Percentiles rank a stretch among this genome's conserved stretches.
Evolutionary conservation across 1,139 yeast species (phyloP).

Genomic region (Pichia sp.): DNA sequence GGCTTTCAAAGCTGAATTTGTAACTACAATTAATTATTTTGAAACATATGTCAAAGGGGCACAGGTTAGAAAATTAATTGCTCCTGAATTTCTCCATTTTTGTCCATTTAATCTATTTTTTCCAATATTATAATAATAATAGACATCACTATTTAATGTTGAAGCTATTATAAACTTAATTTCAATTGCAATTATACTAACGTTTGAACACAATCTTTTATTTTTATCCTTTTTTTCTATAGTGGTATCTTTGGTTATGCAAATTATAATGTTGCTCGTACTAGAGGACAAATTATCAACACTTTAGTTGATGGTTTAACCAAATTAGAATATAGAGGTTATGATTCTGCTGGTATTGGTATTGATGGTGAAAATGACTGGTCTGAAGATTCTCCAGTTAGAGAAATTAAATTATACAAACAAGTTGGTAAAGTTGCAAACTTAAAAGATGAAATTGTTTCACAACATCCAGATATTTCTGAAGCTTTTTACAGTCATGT

Average conservation of each 20-base stretch:
- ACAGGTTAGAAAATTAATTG: no score
- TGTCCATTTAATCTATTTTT: no score
- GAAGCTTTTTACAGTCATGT: slow-evolving; percentile 76
- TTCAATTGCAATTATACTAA: neutral
- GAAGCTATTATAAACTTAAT: no score
- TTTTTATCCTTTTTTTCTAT: neutral
- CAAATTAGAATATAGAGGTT: slow-evolving; percentile 94
- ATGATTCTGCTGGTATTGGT: slow-evolving; percentile 95
- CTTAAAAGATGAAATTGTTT: slow-evolving; percentile 62
- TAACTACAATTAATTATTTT: no score
- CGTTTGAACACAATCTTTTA: neutral
- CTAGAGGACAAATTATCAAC: slow-evolving; percentile 88
- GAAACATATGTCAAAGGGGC: no score
- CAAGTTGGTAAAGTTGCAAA: slow-evolving; percentile 89
- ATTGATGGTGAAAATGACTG: slow-evolving; percentile 76
- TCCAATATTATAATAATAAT: no score
- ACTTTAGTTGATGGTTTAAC: slow-evolving; percentile 87
- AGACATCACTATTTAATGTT: no score
- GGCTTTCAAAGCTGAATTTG: no score
- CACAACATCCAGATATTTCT: slow-evolving; percentile 48
- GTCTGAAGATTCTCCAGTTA: slow-evolving; percentile 33
- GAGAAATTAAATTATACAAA: slow-evolving; percentile 57
- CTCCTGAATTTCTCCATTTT: no score
- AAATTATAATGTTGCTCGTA: slow-evolving; percentile 85
- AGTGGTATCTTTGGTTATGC: slow-evolving; percentile 98